Evolutionary conservation across 306 rosid species (phyloP).

Genomic region (Trifolium pratense): DNA sequence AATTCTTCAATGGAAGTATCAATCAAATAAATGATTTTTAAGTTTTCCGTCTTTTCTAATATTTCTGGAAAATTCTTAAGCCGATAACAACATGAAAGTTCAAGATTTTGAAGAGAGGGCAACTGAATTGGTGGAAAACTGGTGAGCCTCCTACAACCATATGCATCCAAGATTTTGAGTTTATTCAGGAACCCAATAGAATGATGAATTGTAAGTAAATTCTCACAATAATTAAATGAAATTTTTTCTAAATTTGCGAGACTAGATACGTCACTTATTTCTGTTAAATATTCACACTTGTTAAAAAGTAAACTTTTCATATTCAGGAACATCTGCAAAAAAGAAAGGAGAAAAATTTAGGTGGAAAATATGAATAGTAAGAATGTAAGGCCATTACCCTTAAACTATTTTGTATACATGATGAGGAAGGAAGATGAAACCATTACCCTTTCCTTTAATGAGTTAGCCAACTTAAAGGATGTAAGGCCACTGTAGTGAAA

Average conservation of each 20-base stretch:
- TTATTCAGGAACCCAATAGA: not conserved
- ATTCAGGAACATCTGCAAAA: too few relatives aligned
- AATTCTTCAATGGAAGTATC: not conserved
- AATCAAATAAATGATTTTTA: not conserved
- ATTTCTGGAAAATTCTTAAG: not conserved
- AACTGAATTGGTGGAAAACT: slow-evolving; percentile 14
- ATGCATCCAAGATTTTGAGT: not conserved
- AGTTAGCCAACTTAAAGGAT: too few relatives aligned
- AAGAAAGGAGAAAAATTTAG: too few relatives aligned
- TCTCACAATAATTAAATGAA: not conserved
- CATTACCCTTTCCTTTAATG: not conserved
- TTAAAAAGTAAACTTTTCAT: too few relatives aligned
- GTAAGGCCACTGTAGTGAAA: not conserved
- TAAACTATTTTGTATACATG: too few relatives aligned
- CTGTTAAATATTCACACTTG: not conserved
- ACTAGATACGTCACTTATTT: not conserved
- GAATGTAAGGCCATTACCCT: not conserved
- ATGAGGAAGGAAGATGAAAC: not conserved
- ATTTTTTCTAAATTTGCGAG: not conserved
- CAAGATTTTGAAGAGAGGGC: not conserved
- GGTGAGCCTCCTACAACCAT: not conserved
- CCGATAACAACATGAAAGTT: not conserved
- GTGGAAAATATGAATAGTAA: too few relatives aligned
- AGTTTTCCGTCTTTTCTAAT: not conserved
- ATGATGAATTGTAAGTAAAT: not conserved